Conservation (phyloP, 1,139 yeast species). For the Suhomyces atakaporum region DNA sequence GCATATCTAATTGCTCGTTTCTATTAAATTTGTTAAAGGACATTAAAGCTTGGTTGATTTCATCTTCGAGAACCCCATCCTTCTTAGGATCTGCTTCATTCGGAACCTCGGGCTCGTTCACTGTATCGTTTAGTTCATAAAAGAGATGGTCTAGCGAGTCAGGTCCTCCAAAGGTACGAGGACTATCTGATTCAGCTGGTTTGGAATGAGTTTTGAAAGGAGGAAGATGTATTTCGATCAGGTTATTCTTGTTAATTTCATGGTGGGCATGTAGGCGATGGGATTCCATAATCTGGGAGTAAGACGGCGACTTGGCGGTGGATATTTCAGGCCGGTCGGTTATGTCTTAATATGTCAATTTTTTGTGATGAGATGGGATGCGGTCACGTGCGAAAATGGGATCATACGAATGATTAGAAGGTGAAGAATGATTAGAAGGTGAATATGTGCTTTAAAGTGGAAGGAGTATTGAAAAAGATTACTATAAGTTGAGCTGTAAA, state of each 20-base stretch:
- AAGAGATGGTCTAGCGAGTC: conserved; percentile 10
- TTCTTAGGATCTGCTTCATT: not conserved
- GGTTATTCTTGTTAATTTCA: conserved; percentile 6
- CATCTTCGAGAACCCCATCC: conserved; percentile 19
- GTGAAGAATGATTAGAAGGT: too few relatives aligned
- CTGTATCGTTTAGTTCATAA: conserved; percentile 10
- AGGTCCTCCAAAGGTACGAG: not conserved
- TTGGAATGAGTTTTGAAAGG: conserved; percentile 1
- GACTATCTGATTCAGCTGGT: conserved; percentile 1
- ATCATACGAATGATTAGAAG: not conserved
- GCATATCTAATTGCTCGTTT: conserved; percentile 6
- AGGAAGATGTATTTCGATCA: conserved; percentile 5
- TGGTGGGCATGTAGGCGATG: not conserved
- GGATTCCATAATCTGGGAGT: conserved; percentile 5
- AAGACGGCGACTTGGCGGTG: too few relatives aligned
- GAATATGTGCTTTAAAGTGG: too few relatives aligned
- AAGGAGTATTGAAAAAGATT: too few relatives aligned
- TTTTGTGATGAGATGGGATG: conserved; percentile 9
- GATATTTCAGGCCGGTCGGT: too few relatives aligned
- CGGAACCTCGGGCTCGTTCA: not conserved
- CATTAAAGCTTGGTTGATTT: conserved; percentile 23
- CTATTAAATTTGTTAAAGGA: conserved; percentile 22
- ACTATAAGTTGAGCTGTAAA: too few relatives aligned
- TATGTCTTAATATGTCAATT: not conserved
- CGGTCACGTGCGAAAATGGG: not conserved